A percentile compares a stretch with the other conserved stretches of the same genome.
Evolutionary conservation across 192 early-diverging fungal species (phyloP).

Genomic region (Backusella luteola): DNA sequence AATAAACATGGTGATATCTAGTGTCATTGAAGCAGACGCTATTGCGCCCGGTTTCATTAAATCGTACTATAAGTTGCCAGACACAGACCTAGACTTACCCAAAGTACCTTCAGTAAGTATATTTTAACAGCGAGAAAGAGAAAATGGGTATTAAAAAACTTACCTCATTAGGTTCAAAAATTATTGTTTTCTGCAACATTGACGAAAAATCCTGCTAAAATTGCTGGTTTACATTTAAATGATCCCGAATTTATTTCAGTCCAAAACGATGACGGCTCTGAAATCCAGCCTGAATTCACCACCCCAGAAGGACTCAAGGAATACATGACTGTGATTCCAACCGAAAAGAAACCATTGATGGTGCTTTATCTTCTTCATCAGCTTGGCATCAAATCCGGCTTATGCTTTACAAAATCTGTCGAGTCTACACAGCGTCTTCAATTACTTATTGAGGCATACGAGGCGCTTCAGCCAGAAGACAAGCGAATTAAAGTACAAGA

Average conservation of each 20-base stretch:
- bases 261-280: constrained; percentile 43
- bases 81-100: constrained; percentile 48
- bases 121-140: not conserved
- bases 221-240: constrained; percentile 77
- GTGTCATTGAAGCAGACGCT: constrained; percentile 48
- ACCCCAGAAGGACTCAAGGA: constrained; percentile 64
- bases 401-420: constrained; percentile 90
- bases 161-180: constrained; percentile 72
- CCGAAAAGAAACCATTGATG: constrained; percentile 79
- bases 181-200: constrained; percentile 95
- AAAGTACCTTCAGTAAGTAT: constrained; percentile 40
- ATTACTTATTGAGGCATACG: constrained; percentile 65
- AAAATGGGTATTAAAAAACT: too few species aligned
- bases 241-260: constrained; percentile 86
- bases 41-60: constrained; percentile 45
- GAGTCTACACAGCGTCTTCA: constrained; percentile 86
- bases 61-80: constrained; percentile 43
- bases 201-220: constrained; percentile 89
- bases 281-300: constrained; percentile 45
- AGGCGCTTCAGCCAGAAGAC: constrained; percentile 16
- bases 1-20: not conserved
- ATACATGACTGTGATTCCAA: constrained; percentile 63
- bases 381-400: constrained; percentile 52
- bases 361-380: constrained; percentile 80
- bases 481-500: constrained; percentile 52